These are phyloP conservation scores for Begonia masoniana DNA, from an alignment of 306 rosid genomes.

Conservation along the genomic window DNA sequence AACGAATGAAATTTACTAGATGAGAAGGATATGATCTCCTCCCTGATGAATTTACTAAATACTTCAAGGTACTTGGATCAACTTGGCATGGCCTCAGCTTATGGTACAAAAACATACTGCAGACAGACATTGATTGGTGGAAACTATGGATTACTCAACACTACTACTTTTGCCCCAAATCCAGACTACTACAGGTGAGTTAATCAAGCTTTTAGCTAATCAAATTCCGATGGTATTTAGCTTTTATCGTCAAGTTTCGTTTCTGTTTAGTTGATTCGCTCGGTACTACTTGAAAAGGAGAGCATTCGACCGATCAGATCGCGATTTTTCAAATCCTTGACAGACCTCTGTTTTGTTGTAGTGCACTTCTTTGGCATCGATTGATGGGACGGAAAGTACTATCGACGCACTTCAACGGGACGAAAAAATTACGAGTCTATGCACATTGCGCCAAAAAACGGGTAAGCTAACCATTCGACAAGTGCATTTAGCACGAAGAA, in stretches of 20 bases:
- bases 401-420: conserved; percentile 46
- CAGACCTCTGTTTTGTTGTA: conserved; percentile 9
- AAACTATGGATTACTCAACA: conserved; percentile 75
- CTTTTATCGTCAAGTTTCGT: too few relatives aligned
- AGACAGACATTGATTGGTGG: conserved; percentile 90
- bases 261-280: too few relatives aligned
- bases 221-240: too few relatives aligned
- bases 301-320: too few relatives aligned
- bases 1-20: too few relatives aligned
- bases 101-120: conserved; percentile 74
- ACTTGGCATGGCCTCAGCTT: conserved; percentile 77
- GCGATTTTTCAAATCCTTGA: too few relatives aligned
- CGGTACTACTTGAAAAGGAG: neutral
- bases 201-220: neutral
- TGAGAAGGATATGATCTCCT: too few relatives aligned
- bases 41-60: too few relatives aligned
- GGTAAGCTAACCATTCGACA: conserved; percentile 26
- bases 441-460: conserved; percentile 82
- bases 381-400: conserved; percentile 75
- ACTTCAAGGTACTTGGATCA: conserved; percentile 78
- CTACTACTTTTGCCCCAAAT: conserved; percentile 53
- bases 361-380: conserved; percentile 89
- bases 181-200: conserved; percentile 66
- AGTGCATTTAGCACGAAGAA: too few relatives aligned
- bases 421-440: conserved; percentile 57